Evolutionary conservation across 2,329 filamentous ascomycete species (phyloP), one percentile per base, ranked within the genome.

Genomic region (Epichloe aotearoae): DNA sequence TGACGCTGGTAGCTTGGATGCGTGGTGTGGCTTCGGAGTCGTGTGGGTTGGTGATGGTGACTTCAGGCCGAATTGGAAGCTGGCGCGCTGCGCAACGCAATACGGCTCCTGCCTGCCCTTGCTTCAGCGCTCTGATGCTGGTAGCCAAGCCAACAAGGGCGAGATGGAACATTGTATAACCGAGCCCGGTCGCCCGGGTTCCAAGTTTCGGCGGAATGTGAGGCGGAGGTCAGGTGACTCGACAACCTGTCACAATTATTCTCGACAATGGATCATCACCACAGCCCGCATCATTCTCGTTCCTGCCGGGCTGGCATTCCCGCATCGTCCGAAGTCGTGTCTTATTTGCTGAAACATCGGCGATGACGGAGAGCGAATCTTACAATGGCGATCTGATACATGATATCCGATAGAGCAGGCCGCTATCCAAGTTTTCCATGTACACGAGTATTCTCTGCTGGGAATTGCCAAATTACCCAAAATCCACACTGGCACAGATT

Each of bases 61-160:
- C 56, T 55, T 17, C 51, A 55, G 59, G 60, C 58, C 60, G 56
- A 53, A 50, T 50, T 53, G 47, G 26, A 10, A 30, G 30, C 30
- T 30, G 30, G 10, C 30, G 10, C 30, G 30, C 30, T 30, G 34
- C 26, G 49, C 51, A 61, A 65, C 64, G 64, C 64, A 66, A 66
- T 55, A 65, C 61, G 62, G 62, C 64, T 61, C 64, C 64, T 67
- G 64, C 64, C 64, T 66, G 59, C n/a, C 54, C 46, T 41, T 34
- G 20, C 15, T 56, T 26, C 50, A 46, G 42, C 37, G 42, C 47
- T 14, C 46, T 38, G 44, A 19, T 26, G 44, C 19, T 33, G 17
- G 36, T 5, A 17, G 20, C 43, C 47, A 38, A 20, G 19, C 30
- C 40, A 73, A 64, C 7, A n/a, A 23, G 20, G 14, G 23, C 23